Conservation (phyloP, 805 yeast genomes). For the Deakozyma indianensis region DNA sequence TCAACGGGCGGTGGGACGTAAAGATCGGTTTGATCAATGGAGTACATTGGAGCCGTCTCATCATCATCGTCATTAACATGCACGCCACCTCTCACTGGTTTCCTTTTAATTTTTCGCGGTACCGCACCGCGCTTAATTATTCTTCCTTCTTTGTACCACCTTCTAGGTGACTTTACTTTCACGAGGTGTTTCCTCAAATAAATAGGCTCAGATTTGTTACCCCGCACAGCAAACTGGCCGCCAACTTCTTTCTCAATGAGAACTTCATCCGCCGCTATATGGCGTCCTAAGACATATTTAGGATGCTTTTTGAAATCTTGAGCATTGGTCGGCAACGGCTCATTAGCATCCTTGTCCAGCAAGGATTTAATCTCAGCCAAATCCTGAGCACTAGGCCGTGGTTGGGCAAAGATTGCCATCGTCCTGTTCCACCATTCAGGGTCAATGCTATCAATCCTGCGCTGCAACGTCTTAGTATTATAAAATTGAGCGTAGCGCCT, state of each 20-base stretch:
- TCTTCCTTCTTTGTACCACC: slow-evolving; percentile 79
- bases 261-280: slow-evolving; percentile 23
- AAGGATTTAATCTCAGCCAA: slow-evolving; percentile 45
- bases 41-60: slow-evolving; percentile 36
- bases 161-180: slow-evolving; percentile 53
- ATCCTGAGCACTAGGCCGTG: slow-evolving; percentile 20
- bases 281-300: slow-evolving; percentile 24
- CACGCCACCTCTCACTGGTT: slow-evolving; percentile 5
- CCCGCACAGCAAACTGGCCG: background rate
- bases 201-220: slow-evolving; percentile 19
- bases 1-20: slow-evolving; percentile 49
- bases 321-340: slow-evolving; percentile 77
- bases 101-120: slow-evolving; percentile 37
- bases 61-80: slow-evolving; percentile 18
- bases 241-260: background rate
- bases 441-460: slow-evolving; percentile 17
- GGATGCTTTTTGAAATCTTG: slow-evolving; percentile 85
- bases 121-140: slow-evolving; percentile 49
- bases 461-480: slow-evolving; percentile 46
- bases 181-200: slow-evolving; percentile 55
- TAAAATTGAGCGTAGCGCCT: slow-evolving; percentile 59
- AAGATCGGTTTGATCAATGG: slow-evolving; percentile 61
- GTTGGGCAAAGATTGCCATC: slow-evolving; percentile 18
- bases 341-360: slow-evolving; percentile 44
- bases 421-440: slow-evolving; percentile 46